These are phyloP conservation scores for Amanita exitialis DNA, from an alignment of 768 basidiomycete genomes.

Conservation along the genomic window DNA sequence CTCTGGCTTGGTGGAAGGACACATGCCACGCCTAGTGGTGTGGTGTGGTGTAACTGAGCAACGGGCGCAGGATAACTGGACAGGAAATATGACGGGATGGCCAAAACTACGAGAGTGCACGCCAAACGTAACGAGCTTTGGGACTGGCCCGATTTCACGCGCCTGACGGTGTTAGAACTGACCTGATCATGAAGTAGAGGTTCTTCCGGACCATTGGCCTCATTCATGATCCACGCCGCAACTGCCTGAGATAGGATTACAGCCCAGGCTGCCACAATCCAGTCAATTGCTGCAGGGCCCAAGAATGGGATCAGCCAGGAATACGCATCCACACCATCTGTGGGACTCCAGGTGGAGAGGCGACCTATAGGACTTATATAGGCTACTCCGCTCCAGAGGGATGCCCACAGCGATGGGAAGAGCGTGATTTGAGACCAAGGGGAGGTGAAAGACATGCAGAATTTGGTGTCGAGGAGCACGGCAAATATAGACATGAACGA, in stretches of 20 bases:
- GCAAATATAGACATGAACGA: slow-evolving; percentile 32
- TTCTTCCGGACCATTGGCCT: slow-evolving; percentile 14
- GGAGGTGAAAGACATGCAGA: slow-evolving; percentile 20
- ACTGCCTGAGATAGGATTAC: slow-evolving; percentile 46
- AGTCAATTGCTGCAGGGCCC: slow-evolving; percentile 59
- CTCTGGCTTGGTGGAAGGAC: slow-evolving; percentile 42
- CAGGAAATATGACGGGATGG: slow-evolving; percentile 47
- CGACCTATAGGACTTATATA: slow-evolving; percentile 58
- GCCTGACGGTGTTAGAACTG: slow-evolving; percentile 7
- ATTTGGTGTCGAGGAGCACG: slow-evolving; percentile 27
- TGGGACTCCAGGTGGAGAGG: slow-evolving; percentile 63
- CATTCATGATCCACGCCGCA: slow-evolving; percentile 49
- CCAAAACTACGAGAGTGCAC: slow-evolving; percentile 30
- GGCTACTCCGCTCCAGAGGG: slow-evolving; percentile 45
- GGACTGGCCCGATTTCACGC: background rate
- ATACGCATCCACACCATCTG: slow-evolving; percentile 43
- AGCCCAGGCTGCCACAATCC: slow-evolving; percentile 71
- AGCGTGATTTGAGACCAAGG: slow-evolving; percentile 38
- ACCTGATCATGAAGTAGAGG: slow-evolving; percentile 5
- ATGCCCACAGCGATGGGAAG: slow-evolving; percentile 66
- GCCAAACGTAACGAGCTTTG: slow-evolving; percentile 17
- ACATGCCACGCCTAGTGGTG: slow-evolving; percentile 57
- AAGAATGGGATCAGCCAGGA: slow-evolving; percentile 48
- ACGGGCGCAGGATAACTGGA: slow-evolving; percentile 28
- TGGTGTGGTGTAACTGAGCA: slow-evolving; percentile 26